These are phyloP conservation scores for Aspergillus flavus DNA, from an alignment of 2,329 filamentous ascomycete species.

Conservation along the genomic window DNA sequence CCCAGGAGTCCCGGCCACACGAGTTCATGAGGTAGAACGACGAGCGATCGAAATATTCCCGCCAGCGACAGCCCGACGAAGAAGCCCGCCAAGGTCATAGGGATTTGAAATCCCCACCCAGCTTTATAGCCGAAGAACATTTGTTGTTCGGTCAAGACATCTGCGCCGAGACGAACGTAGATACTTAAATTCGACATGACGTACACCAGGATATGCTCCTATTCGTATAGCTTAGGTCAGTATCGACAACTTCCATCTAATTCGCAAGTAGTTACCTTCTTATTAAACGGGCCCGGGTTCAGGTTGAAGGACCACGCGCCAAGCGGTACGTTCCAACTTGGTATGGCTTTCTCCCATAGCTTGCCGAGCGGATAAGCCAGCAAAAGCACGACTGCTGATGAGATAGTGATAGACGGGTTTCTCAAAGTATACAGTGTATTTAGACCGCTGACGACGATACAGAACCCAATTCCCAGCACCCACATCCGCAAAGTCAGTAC, in stretches of 20 bases:
- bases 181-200: conserved; percentile 34
- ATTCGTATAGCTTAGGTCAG: neutral
- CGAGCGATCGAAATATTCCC: conserved; percentile 63
- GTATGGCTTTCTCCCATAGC: conserved; percentile 29
- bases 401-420: conserved; percentile 30
- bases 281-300: conserved; percentile 36
- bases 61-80: conserved; percentile 63
- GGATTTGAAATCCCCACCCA: conserved; percentile 31
- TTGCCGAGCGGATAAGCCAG: conserved; percentile 25
- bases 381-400: conserved; percentile 21
- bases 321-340: conserved; percentile 23
- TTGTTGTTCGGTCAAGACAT: conserved; percentile 31
- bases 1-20: conserved; percentile 57
- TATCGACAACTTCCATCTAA: neutral
- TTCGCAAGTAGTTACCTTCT: conserved; percentile 22
- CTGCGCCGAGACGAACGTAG: conserved; percentile 30
- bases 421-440: conserved; percentile 24
- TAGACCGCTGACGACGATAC: conserved; percentile 18
- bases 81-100: conserved; percentile 66
- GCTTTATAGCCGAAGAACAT: conserved; percentile 30
- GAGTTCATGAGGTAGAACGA: conserved; percentile 59
- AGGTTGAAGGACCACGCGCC: conserved; percentile 21
- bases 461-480: conserved; percentile 18
- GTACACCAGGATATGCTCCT: conserved; percentile 31
- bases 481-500: conserved; percentile 23